Base-by-base conservation (phyloP, 129 eudicot species). In the Logfia minima region DNA sequence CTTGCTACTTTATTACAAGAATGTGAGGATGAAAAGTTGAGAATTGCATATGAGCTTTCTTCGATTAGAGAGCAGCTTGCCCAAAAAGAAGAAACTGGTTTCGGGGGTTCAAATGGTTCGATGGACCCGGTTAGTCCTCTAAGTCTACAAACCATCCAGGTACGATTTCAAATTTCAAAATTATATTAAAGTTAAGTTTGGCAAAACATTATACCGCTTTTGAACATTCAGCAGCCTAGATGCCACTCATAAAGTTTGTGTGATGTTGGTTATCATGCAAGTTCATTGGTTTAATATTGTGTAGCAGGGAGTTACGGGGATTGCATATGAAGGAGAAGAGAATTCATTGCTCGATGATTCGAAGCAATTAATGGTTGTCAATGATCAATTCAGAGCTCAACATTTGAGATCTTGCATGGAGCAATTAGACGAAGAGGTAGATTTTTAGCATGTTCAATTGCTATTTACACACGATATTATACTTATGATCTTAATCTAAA, bases 351-450 rank as follows among this genome's bases (percentile, higher is more conserved):
- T 29, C 35, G 64, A 80, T 75, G 74, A 80, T 78, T 83, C 84
- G 16, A 83, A 77, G 71, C 87, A 82, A 63, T 39, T 84, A 68
- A 79, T 77, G 34, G 75, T 75, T 64, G 70, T 65, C 53, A 75
- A 74, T 61, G 86, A 87, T 68, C 84, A 83, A 72, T 76, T 86
- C 53, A 81, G 79, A 71, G 63, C 89, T 26, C 86, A 86, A 71
- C 86, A 66, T 72, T 81, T 95, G 77, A 85, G 29, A 79, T 89
- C 94, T 73, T 87, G 88, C 85, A 87, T 95, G 84, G 93, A 89
- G 77, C 90, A 86, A 70, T 87, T 95, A 71, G 92, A 91, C 6
- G 91, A 88, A 82, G 96, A 95, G 97, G 99, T 95, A 91, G 19
- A 48, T 62, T n/a, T 77, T 19, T 76, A 52, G 45, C n/a, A 39